Base-by-base conservation (phyloP, 2,329 filamentous ascomycete genomes). In the Polychaeton citri region DNA sequence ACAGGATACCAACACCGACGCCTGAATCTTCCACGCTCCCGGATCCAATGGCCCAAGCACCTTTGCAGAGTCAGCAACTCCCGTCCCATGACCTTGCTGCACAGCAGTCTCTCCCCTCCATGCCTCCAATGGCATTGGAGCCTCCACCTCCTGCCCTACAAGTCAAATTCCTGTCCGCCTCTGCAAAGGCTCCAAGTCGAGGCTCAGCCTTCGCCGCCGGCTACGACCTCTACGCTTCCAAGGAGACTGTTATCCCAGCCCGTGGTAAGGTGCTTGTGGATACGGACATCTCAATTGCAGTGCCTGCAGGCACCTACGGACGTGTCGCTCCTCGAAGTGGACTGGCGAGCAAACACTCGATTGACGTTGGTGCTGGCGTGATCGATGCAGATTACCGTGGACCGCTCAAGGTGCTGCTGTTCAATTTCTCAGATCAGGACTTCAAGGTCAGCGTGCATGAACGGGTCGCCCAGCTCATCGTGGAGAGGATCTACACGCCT, bases 331-430 rank as follows among this genome's bases (percentile, higher is more conserved):
- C 87, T 7, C 81, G 87, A 45, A 90, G 83, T n/a, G 86, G 86
- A 33, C 78, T 94, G 21, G 88, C 88, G 2, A 71, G 32, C 41
- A 98, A 98, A 67, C 77, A 96, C 65, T 90, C 87, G 63, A 96
- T 98, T 58, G 86, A 95, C 60, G 90, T 83, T 0, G 86, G 92
- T 43, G 90, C 90, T 0, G 90, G 90, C 37, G 90, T 98, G 45
- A 96, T 98, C 51, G 90, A 98, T 60, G 87, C 88, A 21, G 90
- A 98, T 62, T 98, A 98, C 67, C 75, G 90, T 21, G 90, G 90
- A 15, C 82, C 82, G 48, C 80, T 98, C 52, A 94, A 92, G 68
- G 81, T 98, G 18, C 71, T 98, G 47, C 74, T 98, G 35, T 96
- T 96, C 62, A 98, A 98, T 65, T 79, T 93, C 60, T 72, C 72